Evolutionary conservation across 2,329 filamentous ascomycete species (phyloP).

Genomic region (Byssochlamys sp.): DNA sequence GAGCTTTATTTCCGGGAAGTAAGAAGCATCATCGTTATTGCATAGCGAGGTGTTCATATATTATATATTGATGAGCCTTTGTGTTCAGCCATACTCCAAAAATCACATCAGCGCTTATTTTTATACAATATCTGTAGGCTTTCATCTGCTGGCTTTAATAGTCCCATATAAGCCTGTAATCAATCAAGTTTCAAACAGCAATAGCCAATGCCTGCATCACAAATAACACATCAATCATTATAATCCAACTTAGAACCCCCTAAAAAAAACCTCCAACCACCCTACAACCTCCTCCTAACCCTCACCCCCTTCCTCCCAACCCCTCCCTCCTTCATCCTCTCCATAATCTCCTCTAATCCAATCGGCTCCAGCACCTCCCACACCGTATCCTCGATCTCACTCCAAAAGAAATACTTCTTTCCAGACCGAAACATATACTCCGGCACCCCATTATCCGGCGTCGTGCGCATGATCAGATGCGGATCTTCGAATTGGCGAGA

Average conservation of each 20-base stretch:
- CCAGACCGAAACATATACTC: background rate
- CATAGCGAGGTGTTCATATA: background rate
- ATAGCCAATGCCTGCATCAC: no score
- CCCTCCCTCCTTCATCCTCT: background rate
- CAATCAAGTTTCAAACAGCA: no score
- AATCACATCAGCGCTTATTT: background rate
- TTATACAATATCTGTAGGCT: background rate
- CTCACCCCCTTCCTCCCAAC: background rate
- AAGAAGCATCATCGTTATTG: background rate
- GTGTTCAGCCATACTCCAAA: background rate
- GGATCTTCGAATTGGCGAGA: background rate
- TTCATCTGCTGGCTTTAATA: background rate
- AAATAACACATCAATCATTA: no score
- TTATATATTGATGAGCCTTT: background rate
- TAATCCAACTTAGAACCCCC: background rate
- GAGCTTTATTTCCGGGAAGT: background rate
- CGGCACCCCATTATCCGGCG: background rate
- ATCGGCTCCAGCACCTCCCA: background rate
- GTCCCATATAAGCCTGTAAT: no score
- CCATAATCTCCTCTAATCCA: background rate
- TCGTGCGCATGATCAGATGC: background rate
- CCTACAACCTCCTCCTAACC: background rate
- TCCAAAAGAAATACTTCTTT: background rate
- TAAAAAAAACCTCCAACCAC: background rate
- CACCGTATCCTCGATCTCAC: background rate